Base-by-base conservation (phyloP, 805 yeast genomes). In the Kockiozyma suomiensis region DNA sequence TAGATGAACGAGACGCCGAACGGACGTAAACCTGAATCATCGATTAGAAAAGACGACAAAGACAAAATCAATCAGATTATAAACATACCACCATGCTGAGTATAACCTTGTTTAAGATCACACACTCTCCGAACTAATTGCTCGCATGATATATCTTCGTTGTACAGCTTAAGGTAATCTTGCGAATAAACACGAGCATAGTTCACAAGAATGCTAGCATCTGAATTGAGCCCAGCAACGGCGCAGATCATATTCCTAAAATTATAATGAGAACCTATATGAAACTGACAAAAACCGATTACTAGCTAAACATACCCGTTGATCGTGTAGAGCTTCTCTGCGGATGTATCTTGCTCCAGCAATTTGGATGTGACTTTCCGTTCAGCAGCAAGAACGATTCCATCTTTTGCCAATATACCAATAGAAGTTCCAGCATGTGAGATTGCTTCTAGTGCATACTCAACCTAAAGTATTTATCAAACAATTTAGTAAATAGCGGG, bases 221-320 rank as follows among this genome's bases (percentile, higher is more conserved):
- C 99, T 0, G 98, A 93, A 45, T 94, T 94, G 85, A 94, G 86
- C 51, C 99, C 99, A 0, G 99, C 99, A 35, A 94, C 99, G 0
- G 97, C 97, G 69, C 96, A 90, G 52, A 91, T 81, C 78, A 85
- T 87, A 68, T 85, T 84, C 71, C 72, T 70, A 26, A 5, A 23
- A 12, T 47, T 8, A 6, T 6, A n/a, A 28, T 26, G n/a, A 28
- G 26, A 6, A 25, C 23, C n/a, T 7, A 8, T n/a, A 7, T 19
- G 26, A 32, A 30, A 5, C 23, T 15, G 35, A 35, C 8, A 25
- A 10, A 19, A 7, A 42, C 25, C 32, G 37, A 71, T 65, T 53
- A 66, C n/a, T 33, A 33, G n/a, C 5, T 70, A 56, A n/a, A 73
- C 73, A 56, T 68, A 71, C 73, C 89, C 96, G 76, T 87, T 90